phyloP scores from a whole-genome alignment of 2,329 filamentous ascomycete genomes.

The Fusarium lateritium region DNA sequence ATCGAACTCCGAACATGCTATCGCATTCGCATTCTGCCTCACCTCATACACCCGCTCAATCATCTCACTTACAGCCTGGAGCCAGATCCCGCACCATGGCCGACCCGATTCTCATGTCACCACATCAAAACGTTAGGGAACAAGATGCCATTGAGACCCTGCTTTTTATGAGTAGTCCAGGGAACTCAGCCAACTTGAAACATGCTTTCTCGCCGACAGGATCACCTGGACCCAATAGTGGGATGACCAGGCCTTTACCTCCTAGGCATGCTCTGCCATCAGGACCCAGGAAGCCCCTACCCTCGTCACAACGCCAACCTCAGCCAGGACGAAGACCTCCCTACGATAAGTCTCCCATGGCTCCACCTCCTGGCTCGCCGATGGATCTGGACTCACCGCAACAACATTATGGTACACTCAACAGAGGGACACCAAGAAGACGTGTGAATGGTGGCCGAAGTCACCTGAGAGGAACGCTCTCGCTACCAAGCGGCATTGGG shows the following conservation, averaged over 20 bases:
- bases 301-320: conserved; percentile 62
- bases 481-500: conserved; percentile 65
- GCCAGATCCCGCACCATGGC: conserved; percentile 54
- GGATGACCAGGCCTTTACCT: conserved; percentile 32
- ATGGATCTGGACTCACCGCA: conserved; percentile 64
- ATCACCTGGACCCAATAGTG: conserved; percentile 53
- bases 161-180: conserved; percentile 85
- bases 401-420: conserved; percentile 46
- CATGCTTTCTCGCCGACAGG: conserved; percentile 65
- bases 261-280: conserved; percentile 60
- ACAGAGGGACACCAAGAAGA: conserved; percentile 59
- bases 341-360: conserved; percentile 63
- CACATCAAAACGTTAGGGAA: conserved; percentile 75
- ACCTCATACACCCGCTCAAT: conserved; percentile 60
- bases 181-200: conserved; percentile 76
- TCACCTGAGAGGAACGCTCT: conserved; percentile 59
- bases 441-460: conserved; percentile 59
- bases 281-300: conserved; percentile 67
- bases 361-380: conserved; percentile 56
- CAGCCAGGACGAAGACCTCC: conserved; percentile 61
- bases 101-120: conserved; percentile 75
- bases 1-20: conserved; percentile 65
- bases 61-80: conserved; percentile 49
- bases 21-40: conserved; percentile 65
- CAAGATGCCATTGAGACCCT: conserved; percentile 87